Conservation (phyloP, 257 asterid genomes). For the Capsicum pubescens region DNA sequence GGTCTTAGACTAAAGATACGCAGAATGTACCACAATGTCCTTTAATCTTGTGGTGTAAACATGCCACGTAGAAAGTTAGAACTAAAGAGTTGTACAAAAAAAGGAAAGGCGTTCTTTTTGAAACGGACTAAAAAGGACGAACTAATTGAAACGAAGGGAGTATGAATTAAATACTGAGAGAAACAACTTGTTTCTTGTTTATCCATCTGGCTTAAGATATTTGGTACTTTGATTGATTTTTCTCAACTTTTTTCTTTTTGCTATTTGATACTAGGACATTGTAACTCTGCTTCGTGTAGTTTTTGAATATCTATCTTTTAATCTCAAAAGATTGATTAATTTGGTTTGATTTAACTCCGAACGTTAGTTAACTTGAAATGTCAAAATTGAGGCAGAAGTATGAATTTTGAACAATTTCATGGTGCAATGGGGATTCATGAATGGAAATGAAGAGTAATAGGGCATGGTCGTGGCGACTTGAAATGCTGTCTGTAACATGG, state of each 20-base stretch:
- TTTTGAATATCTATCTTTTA: background rate
- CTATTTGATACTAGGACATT: background rate
- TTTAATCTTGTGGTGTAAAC: no score
- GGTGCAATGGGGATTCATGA: background rate
- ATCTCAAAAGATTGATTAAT: background rate
- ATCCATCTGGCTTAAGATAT: background rate
- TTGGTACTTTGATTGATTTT: background rate
- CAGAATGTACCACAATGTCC: no score
- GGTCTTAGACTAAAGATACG: no score
- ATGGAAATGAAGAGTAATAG: conserved; percentile 12
- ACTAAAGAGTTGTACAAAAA: no score
- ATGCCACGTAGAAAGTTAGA: no score
- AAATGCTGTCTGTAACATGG: background rate
- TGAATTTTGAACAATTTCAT: background rate
- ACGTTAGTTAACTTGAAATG: background rate
- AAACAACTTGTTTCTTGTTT: background rate
- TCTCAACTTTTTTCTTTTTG: background rate
- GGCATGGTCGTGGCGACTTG: no score
- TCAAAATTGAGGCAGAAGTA: background rate
- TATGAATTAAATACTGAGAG: background rate
- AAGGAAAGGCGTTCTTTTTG: no score
- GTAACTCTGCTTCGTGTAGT: background rate
- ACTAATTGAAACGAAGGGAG: no score
- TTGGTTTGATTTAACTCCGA: background rate
- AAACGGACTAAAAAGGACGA: no score